These are phyloP conservation scores for Bombardia bombarda DNA, from an alignment of 495 filamentous ascomycete species.

Conservation along the genomic window DNA sequence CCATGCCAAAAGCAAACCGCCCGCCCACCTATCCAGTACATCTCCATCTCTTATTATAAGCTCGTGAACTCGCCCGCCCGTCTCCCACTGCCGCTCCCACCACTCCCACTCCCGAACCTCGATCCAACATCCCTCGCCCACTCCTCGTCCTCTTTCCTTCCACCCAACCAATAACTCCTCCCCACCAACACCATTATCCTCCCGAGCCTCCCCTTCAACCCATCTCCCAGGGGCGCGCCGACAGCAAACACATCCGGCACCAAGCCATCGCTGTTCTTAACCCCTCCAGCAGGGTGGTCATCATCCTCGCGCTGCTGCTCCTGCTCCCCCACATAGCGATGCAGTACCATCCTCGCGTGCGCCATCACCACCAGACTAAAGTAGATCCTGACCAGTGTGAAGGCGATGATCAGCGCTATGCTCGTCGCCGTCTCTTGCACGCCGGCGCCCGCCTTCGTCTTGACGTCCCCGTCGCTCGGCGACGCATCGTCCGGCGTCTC, in stretches of 20 bases:
- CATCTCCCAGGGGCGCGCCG: constrained; percentile 59
- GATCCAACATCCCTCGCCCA: constrained; percentile 54
- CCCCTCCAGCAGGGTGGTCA: not conserved
- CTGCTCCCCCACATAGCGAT: constrained; percentile 44
- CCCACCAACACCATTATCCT: constrained; percentile 63
- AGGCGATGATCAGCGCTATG: constrained; percentile 59
- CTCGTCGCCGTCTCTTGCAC: constrained; percentile 66
- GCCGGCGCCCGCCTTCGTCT: constrained; percentile 36
- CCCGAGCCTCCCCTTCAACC: constrained; percentile 69
- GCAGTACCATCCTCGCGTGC: constrained; percentile 65
- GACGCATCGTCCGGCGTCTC: constrained; percentile 10
- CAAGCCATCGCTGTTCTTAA: constrained; percentile 28
- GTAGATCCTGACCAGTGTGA: constrained; percentile 70
- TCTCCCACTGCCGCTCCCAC: too few relatives aligned
- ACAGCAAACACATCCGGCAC: constrained; percentile 65
- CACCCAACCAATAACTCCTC: constrained; percentile 72
- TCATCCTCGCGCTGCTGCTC: constrained; percentile 25
- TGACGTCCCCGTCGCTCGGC: constrained; percentile 10
- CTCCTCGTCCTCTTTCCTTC: constrained; percentile 38
- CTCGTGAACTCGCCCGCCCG: not conserved
- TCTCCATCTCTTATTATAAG: not conserved
- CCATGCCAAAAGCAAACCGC: not conserved
- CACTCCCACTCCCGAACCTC: constrained; percentile 47
- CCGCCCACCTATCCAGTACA: not conserved
- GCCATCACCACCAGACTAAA: constrained; percentile 72